phyloP scores from a whole-genome alignment of 371 early-diverging fungal genomes.

The Rhizomucor pusillus region DNA sequence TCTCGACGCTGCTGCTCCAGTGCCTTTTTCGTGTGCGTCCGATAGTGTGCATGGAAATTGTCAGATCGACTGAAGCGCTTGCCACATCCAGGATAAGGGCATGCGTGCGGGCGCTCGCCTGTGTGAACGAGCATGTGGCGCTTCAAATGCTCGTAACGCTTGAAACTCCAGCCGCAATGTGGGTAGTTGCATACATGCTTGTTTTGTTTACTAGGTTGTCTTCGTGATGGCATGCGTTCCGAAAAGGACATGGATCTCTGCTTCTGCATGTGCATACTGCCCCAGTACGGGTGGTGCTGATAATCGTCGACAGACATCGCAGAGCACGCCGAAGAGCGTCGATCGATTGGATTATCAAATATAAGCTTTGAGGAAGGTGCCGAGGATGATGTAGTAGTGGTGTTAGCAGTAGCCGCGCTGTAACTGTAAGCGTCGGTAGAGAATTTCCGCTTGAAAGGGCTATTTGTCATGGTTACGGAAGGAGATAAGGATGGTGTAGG shows the following conservation, averaged over 20 bases:
- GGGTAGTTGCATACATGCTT: constrained; percentile 57
- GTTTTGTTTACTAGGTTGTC: constrained; percentile 40
- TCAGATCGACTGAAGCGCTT: constrained; percentile 78
- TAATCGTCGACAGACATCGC: constrained; percentile 19
- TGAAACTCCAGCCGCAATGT: constrained; percentile 63
- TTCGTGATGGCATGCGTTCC: constrained; percentile 17
- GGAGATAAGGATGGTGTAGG: constrained; percentile 41
- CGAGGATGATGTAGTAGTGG: constrained; percentile 8
- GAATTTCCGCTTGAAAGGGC: constrained; percentile 34
- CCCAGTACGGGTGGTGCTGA: constrained; percentile 32
- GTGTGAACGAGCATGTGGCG: constrained; percentile 77
- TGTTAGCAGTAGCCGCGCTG: neutral
- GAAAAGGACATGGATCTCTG: constrained; percentile 24
- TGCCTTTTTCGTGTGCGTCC: constrained; percentile 52
- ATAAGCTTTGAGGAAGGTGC: constrained; percentile 5
- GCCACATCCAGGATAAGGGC: constrained; percentile 66
- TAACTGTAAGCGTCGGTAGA: constrained; percentile 18
- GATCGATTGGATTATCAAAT: constrained; percentile 11
- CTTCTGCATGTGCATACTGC: constrained; percentile 12
- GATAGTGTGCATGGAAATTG: constrained; percentile 64
- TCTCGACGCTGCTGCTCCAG: constrained; percentile 29
- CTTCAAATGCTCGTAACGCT: constrained; percentile 84
- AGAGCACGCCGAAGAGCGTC: constrained; percentile 19
- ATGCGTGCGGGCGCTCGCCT: constrained; percentile 65
- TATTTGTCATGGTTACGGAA: constrained; percentile 19